phyloP scores from a whole-genome alignment of 768 basidiomycete species.

The Thelephora aurantiotincta region DNA sequence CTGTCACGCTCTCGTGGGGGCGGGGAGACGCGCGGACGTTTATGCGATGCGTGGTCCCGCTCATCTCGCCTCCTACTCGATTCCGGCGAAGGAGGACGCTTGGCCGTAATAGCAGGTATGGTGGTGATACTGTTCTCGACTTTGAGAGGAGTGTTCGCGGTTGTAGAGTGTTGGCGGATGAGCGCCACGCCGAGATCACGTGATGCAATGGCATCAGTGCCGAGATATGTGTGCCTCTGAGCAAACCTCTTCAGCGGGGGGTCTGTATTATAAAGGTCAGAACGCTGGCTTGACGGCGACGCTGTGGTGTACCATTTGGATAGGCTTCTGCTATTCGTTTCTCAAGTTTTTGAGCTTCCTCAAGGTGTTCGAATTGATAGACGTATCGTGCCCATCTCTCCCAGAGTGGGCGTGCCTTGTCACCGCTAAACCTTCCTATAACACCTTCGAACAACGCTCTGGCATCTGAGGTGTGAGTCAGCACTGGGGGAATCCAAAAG shows the following conservation, averaged over 20 bases:
- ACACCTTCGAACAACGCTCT: constrained; percentile 90
- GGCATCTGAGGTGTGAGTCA: constrained; percentile 48
- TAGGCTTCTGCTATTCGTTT: constrained; percentile 80
- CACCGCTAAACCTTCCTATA: constrained; percentile 61
- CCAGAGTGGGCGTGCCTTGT: constrained; percentile 79
- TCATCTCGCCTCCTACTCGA: constrained; percentile 2
- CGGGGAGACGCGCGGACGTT: constrained; percentile 21
- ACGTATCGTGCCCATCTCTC: constrained; percentile 94
- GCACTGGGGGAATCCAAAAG: constrained; percentile 2
- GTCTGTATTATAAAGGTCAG: constrained; percentile 29
- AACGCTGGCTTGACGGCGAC: background rate
- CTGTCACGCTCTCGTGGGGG: background rate
- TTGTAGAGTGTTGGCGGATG: constrained; percentile 16
- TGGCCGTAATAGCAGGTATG: constrained; percentile 22
- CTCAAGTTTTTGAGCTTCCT: constrained; percentile 80
- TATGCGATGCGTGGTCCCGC: constrained; percentile 6
- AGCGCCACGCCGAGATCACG: constrained; percentile 77
- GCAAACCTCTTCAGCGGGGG: constrained; percentile 86
- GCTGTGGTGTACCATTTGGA: constrained; percentile 47
- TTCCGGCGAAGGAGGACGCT: constrained; percentile 16
- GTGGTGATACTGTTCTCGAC: constrained; percentile 7
- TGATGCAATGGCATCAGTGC: constrained; percentile 78
- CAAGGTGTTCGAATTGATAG: constrained; percentile 88
- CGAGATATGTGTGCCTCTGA: constrained; percentile 69
- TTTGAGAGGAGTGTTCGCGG: constrained; percentile 6